Evolutionary conservation across 768 basidiomycete genomes (phyloP).

Genomic region (Podaxis carcinomalis): DNA sequence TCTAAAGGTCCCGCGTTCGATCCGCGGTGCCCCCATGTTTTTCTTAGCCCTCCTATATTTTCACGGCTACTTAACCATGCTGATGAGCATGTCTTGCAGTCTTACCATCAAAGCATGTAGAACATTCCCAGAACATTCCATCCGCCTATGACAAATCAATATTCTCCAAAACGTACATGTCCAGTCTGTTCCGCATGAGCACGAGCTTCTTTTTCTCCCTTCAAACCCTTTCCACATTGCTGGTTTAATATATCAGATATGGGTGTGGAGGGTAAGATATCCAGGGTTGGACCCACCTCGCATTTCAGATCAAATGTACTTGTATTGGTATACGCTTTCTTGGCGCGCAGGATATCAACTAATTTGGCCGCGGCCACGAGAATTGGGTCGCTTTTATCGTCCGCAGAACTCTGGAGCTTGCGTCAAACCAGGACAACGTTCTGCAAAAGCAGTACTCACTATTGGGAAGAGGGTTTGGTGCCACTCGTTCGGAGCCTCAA

Average conservation of each 20-base stretch:
- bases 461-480: constrained; percentile 83
- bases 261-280: constrained; percentile 3
- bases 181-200: constrained; percentile 86
- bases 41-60: constrained; percentile 2
- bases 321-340: constrained; percentile 88
- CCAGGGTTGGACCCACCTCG: constrained; percentile 45
- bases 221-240: constrained; percentile 81
- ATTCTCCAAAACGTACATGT: constrained; percentile 82
- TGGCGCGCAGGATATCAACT: constrained; percentile 64
- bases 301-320: constrained; percentile 88
- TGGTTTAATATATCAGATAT: constrained; percentile 22
- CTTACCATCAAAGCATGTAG: no score
- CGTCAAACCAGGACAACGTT: not conserved
- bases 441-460: constrained; percentile 25
- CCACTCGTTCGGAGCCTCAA: constrained; percentile 77
- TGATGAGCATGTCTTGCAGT: no score
- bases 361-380: constrained; percentile 66
- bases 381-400: constrained; percentile 46
- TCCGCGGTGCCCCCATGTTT: constrained; percentile 64
- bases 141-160: constrained; percentile 28
- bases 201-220: constrained; percentile 91
- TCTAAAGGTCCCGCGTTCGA: constrained; percentile 74
- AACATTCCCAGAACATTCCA: no score
- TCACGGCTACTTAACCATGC: no score
- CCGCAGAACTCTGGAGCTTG: constrained; percentile 23